These are phyloP conservation scores for Neurospora sp. DNA, from an alignment of 2,329 filamentous ascomycete genomes.

Conservation along the genomic window DNA sequence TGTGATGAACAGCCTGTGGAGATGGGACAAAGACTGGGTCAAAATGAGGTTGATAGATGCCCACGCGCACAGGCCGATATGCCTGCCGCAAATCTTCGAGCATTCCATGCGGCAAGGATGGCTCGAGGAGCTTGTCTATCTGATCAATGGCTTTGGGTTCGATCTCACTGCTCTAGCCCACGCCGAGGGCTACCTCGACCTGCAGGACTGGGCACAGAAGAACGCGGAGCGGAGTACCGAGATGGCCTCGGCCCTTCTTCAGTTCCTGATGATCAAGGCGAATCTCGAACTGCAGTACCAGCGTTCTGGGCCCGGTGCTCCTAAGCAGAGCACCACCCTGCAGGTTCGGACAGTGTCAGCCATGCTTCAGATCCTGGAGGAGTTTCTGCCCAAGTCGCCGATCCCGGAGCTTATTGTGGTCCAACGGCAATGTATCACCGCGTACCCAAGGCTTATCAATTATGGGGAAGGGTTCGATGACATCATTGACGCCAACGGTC, in stretches of 20 bases:
- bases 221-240: constrained; percentile 56
- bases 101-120: constrained; percentile 74
- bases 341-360: constrained; percentile 77
- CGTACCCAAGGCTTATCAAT: constrained; percentile 90
- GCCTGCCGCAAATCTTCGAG: constrained; percentile 61
- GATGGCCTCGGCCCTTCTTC: constrained; percentile 61
- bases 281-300: constrained; percentile 69
- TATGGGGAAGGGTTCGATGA: constrained; percentile 90
- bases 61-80: constrained; percentile 59
- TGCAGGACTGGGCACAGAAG: constrained; percentile 69
- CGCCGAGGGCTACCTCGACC: constrained; percentile 66
- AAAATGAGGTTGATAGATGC: constrained; percentile 67
- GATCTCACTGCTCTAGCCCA: constrained; percentile 82
- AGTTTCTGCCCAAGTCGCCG: constrained; percentile 49
- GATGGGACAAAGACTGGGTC: constrained; percentile 82
- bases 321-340: constrained; percentile 61
- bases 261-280: constrained; percentile 78
- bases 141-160: constrained; percentile 74
- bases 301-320: constrained; percentile 28
- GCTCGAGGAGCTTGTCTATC: constrained; percentile 70
- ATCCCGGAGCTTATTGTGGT: constrained; percentile 64
- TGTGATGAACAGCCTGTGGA: constrained; percentile 85
- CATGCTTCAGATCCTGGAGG: constrained; percentile 69
- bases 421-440: constrained; percentile 80
- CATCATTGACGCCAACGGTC: constrained; percentile 77